Base-by-base conservation (phyloP, 306 rosid genomes). In the Vigna reflexopilosa region DNA sequence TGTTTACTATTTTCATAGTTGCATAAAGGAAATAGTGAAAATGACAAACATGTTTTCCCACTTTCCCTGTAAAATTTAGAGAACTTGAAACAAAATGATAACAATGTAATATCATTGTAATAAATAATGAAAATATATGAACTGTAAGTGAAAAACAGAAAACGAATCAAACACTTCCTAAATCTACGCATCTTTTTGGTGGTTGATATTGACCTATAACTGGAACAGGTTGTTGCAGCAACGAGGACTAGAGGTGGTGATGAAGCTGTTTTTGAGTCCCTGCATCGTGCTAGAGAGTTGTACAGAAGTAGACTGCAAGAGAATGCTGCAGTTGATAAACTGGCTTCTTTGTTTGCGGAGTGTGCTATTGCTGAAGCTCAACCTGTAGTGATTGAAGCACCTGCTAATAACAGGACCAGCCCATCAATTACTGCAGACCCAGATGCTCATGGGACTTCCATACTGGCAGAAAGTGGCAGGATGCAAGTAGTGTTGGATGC, bases 321-420 rank as follows among this genome's bases (percentile, higher is more conserved):
- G 80, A 91, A 80, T 67, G 79, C 90, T 34, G 94, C 86, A 10
- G 91, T 64, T 26, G 96, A 96, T 88, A 96, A 91, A 77, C 87
- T 96, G 67, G 98, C 99, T 63, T 91, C 94, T 65, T 82, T 96
- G 86, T 96, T 96, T 85, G 94, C 99, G 0, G 99, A 93, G 89
- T 93, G 99, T 81, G 99, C 94, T 63, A 93, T 96, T 71, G 98
- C 94, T 9, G 98, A 93, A 84, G 96, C 88, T 48, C 91, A 87
- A 62, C 98, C 98, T 56, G 67, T 26, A 75, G 61, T 65, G 55
- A 49, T 55, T 9, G 91, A 87, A 82, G 79, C 82, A 38, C 75
- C 83, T 14, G 64, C 84, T 4, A 78, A 47, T 24, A 56, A 64
- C 68, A 49, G 34, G 9, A 47, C 70, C 59, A 62, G 48, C 42